phyloP scores from a whole-genome alignment of 495 filamentous ascomycete species.

The Penicillium atrosanguineum region DNA sequence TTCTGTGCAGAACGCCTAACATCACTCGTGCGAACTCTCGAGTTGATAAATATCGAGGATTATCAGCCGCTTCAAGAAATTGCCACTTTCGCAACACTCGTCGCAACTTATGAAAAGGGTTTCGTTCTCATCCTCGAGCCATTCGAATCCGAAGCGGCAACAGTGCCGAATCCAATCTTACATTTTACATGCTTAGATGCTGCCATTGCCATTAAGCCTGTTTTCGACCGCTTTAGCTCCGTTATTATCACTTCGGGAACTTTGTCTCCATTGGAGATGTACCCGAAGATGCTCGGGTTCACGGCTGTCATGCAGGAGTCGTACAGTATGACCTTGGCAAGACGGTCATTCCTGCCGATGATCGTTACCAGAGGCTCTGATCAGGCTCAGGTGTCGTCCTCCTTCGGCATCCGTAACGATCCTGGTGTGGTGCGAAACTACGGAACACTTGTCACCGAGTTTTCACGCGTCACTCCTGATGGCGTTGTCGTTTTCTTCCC shows the following conservation, averaged over 20 bases:
- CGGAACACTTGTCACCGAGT: conserved; percentile 87
- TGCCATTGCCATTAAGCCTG: conserved; percentile 96
- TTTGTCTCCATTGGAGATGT: conserved; percentile 97
- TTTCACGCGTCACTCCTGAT: conserved; percentile 91
- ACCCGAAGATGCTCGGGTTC: conserved; percentile 97
- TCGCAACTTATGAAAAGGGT: conserved; percentile 95
- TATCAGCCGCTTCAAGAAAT: conserved; percentile 97
- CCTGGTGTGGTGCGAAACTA: conserved; percentile 94
- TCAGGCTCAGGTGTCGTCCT: conserved; percentile 84
- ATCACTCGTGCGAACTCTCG: conserved; percentile 90
- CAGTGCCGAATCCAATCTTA: conserved; percentile 90
- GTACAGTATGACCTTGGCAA: conserved; percentile 93
- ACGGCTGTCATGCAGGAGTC: conserved; percentile 89
- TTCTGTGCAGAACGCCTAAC: conserved; percentile 96
- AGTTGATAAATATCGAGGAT: conserved; percentile 96
- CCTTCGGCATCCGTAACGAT: conserved; percentile 93
- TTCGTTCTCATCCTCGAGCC: conserved; percentile 96
- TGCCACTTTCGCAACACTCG: conserved; percentile 96
- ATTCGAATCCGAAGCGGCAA: conserved; percentile 92
- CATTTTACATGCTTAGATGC: conserved; percentile 98
- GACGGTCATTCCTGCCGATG: conserved; percentile 95
- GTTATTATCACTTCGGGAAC: conserved; percentile 99
- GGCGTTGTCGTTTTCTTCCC: conserved; percentile 99
- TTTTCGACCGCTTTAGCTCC: conserved; percentile 94
- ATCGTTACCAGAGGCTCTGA: conserved; percentile 94